Base-by-base conservation (phyloP, 176 grass and related monocot species). In the Oryza nivara region DNA sequence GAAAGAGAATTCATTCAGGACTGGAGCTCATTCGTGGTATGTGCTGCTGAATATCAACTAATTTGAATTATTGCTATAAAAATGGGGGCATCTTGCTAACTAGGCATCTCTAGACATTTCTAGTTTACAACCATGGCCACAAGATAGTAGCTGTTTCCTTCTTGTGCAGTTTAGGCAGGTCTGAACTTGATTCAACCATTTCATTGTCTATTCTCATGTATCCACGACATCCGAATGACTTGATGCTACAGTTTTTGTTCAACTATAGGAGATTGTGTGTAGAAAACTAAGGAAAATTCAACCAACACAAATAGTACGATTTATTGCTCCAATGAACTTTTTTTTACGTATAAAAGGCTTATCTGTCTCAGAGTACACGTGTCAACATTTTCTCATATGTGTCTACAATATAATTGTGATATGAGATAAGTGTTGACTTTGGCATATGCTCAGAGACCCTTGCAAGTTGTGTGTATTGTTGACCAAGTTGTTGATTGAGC, bases 1-100 rank as follows among this genome's bases (percentile, higher is more conserved):
- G 83, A 63, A 95, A 93, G 84, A 90, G 96, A 80, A 98, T 98
- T 85, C 84, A 93, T 30, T 98, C 96, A 74, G 96, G 96, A 65
- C 73, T 93, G 34, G 85, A 85, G 23, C 76, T 93, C 56, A 95
- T 98, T 68, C 84, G 88, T 92, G 91, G 96, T 98, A 93, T 87
- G 82, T 81, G 19, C 41, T 44, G 45, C 60, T 84, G 26, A 88
- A 35, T 75, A 83, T 12, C 77, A 20, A 6, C 11, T 5, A 4
- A 84, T 74, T 36, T 72, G 16, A 72, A 63, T 38, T 74, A 79
- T 74, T 84, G n/a, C 20, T 63, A 36, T 46, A 68, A 43, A 8
- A 22, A 36, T 45, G 17, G 14, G 19, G 54, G 68, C 43, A 36
- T 78, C 35, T 82, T 51, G 49, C 60, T 60, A 26, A 48, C 20